Evolutionary conservation across 1,284 basidiomycete genomes (phyloP).

Genomic region (Cryptococcus sp.): DNA sequence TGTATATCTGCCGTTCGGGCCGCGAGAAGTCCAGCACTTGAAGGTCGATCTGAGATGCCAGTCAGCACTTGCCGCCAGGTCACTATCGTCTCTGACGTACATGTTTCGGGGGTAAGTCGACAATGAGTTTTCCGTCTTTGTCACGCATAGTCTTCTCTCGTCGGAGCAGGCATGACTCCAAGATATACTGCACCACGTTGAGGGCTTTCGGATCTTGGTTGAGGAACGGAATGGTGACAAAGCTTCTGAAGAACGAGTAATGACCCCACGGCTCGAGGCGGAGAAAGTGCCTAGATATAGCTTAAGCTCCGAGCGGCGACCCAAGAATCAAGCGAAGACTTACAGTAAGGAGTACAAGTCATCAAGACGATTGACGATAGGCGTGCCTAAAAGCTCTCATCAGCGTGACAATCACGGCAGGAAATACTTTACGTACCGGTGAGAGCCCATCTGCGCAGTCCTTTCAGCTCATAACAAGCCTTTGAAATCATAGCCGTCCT

Average conservation of each 20-base stretch:
- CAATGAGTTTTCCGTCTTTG: constrained; percentile 81
- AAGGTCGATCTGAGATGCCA: constrained; percentile 58
- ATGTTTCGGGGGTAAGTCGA: constrained; percentile 83
- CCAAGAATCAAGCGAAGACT: constrained; percentile 30
- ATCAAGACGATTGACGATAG: constrained; percentile 92
- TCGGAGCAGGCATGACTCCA: constrained; percentile 84
- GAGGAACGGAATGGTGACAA: constrained; percentile 85
- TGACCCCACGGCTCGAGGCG: constrained; percentile 89
- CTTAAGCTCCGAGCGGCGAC: constrained; percentile 7
- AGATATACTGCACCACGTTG: constrained; percentile 87
- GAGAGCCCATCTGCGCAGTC: constrained; percentile 83
- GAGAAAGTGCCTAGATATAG: constrained; percentile 70
- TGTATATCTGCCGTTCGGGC: constrained; percentile 77
- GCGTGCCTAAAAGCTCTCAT: constrained; percentile 64
- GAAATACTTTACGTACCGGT: constrained; percentile 59
- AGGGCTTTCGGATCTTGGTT: constrained; percentile 85
- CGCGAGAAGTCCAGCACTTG: constrained; percentile 74
- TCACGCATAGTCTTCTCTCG: constrained; percentile 94
- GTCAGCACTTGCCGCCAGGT: neutral
- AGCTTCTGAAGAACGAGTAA: constrained; percentile 64
- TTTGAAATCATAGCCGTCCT: constrained; percentile 85
- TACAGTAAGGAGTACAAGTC: constrained; percentile 87
- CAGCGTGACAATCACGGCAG: neutral
- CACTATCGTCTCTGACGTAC: neutral
- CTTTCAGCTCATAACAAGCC: constrained; percentile 81